Conservation (phyloP, 768 basidiomycete genomes). For the Lyophyllum decastes region DNA sequence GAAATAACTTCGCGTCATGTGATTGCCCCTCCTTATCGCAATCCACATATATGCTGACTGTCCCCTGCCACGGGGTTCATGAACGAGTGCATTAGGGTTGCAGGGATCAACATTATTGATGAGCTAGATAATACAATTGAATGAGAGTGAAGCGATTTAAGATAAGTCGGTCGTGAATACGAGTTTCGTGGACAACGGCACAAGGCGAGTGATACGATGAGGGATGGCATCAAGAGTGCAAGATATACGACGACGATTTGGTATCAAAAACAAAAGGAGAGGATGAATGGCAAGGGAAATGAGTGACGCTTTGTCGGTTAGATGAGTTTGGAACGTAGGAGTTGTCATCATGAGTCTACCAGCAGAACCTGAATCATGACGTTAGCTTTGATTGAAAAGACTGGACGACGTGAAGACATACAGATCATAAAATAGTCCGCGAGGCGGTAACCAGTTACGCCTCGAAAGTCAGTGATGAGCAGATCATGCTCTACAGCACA, state of each 20-base stretch:
- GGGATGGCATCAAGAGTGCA: slow-evolving; percentile 11
- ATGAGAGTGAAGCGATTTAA: slow-evolving; percentile 22
- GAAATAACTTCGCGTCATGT: slow-evolving; percentile 12
- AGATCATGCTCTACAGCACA: slow-evolving; percentile 70
- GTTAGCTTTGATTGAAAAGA: background rate
- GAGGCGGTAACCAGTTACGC: slow-evolving; percentile 35
- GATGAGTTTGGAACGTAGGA: background rate
- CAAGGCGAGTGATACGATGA: slow-evolving; percentile 12
- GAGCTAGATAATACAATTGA: slow-evolving; percentile 34
- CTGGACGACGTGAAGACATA: background rate
- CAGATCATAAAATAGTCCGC: slow-evolving; percentile 23
- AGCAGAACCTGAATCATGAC: slow-evolving; percentile 2
- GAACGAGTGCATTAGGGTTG: slow-evolving; percentile 9
- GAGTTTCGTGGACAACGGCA: slow-evolving; percentile 22
- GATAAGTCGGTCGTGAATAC: slow-evolving; percentile 25
- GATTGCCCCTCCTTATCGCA: slow-evolving; percentile 3
- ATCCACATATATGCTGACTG: no score
- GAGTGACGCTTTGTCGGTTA: slow-evolving; percentile 16
- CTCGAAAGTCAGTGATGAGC: slow-evolving; percentile 10
- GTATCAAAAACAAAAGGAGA: slow-evolving; percentile 18
- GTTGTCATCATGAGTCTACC: slow-evolving; percentile 14
- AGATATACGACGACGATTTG: slow-evolving; percentile 22
- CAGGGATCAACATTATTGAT: slow-evolving; percentile 26
- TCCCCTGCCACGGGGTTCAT: background rate
- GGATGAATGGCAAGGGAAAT: slow-evolving; percentile 9